phyloP scores from a whole-genome alignment of 2,329 filamentous ascomycete species.

The Ophiocordyceps polyrhachis-furcata region DNA sequence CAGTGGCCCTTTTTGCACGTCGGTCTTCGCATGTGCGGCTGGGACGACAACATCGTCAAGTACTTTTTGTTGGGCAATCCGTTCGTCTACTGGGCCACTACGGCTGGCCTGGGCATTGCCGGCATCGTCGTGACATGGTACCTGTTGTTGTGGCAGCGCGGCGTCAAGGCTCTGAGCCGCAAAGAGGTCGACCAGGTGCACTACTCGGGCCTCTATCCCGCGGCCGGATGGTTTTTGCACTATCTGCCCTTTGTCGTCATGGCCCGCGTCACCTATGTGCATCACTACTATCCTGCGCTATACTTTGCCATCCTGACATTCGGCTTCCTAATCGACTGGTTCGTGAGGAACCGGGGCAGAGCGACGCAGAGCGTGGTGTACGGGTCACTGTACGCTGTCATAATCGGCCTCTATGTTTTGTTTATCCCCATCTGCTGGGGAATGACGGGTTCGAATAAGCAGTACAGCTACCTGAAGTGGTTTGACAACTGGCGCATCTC shows the following conservation, averaged over 20 bases:
- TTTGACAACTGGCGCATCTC: slow-evolving; percentile 71
- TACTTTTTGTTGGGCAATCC: slow-evolving; percentile 98
- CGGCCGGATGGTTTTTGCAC: slow-evolving; percentile 88
- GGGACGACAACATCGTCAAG: slow-evolving; percentile 89
- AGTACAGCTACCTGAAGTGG: slow-evolving; percentile 92
- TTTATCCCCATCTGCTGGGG: slow-evolving; percentile 95
- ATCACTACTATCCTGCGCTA: slow-evolving; percentile 96
- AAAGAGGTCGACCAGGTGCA: slow-evolving; percentile 84
- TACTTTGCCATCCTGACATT: slow-evolving; percentile 89
- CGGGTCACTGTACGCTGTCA: slow-evolving; percentile 48
- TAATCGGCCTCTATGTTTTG: slow-evolving; percentile 69
- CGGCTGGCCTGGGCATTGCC: slow-evolving; percentile 56
- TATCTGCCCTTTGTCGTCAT: slow-evolving; percentile 93
- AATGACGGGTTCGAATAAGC: slow-evolving; percentile 67
- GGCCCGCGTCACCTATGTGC: slow-evolving; percentile 97
- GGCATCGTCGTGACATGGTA: slow-evolving; percentile 65
- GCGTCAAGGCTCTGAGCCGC: slow-evolving; percentile 64
- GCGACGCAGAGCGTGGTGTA: slow-evolving; percentile 52
- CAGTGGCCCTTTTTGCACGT: slow-evolving; percentile 95
- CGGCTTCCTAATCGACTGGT: slow-evolving; percentile 79
- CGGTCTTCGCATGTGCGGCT: slow-evolving; percentile 94
- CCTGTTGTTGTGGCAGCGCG: slow-evolving; percentile 85
- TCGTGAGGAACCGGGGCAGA: slow-evolving; percentile 47
- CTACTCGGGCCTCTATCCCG: slow-evolving; percentile 79
- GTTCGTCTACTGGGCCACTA: slow-evolving; percentile 87